Base-by-base conservation (phyloP, 371 early-diverging fungal genomes). In the Conidiobolus incongruus region DNA sequence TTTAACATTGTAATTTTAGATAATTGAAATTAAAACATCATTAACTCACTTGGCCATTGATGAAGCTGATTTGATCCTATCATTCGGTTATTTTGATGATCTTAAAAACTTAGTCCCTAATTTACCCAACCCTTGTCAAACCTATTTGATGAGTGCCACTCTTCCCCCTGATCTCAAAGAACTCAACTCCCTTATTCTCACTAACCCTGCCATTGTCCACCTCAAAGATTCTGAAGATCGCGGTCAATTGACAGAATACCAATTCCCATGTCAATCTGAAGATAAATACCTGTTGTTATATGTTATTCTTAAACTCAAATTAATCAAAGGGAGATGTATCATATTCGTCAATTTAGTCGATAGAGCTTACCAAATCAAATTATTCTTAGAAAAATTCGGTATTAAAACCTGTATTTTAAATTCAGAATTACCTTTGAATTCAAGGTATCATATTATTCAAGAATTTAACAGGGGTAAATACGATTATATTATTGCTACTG, bases 381-480 rank as follows among this genome's bases (percentile, higher is more conserved):
- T 96, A 41, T 96, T 90, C 52, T 53, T 96, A 55, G 94, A 96
- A 56, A 89, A 90, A 56, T 96, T 96, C 53, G 80, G 83, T 3
- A 81, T 94, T 50, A 72, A 67, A 43, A 67, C 78, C 20, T 88
- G 90, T 39, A 82, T 90, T 6, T 63, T 94, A 36, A 93, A 94
- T 61, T 80, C 89, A 24, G 93, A 89, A 61, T 53, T 96, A 47
- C 97, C 97, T 1, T 53, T 88, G 49, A 88, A 87, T 47, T 85
- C 87, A 38, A 63, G 87, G 52, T 77, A 75, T 52, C 91, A 94
- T 53, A 87, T 92, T 48, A 87, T 96, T 12, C 79, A 93, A 48
- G 93, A 94, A 54, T 92, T 93, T 59, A 94, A 94, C 60, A 72
- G 81, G 32, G 97, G 97, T n/a, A 70, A 87, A 1, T 96, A 91